These are phyloP conservation scores for Gentiana straminea DNA, from an alignment of 257 asterid species.

Conservation along the genomic window DNA sequence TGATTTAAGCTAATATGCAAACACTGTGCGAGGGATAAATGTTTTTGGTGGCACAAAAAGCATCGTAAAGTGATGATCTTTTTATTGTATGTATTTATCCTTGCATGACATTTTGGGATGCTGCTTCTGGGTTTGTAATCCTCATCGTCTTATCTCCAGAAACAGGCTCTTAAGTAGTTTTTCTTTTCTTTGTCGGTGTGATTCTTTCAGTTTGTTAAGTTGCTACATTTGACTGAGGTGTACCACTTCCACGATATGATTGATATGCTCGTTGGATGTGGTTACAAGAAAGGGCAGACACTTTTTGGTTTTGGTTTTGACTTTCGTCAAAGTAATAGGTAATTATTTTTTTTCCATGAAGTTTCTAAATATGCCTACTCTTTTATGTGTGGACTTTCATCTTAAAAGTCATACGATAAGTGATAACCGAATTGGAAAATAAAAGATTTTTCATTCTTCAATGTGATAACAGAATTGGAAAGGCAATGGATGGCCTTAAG, in stretches of 20 bases:
- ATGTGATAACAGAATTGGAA: constrained; percentile 54
- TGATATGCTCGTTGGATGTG: constrained; percentile 93
- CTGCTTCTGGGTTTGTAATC: too few species aligned
- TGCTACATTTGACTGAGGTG: constrained; percentile 41
- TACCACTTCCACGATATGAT: constrained; percentile 96
- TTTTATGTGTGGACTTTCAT: too few species aligned
- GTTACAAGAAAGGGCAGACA: constrained; percentile 81
- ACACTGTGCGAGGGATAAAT: too few species aligned
- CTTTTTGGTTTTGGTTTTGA: constrained; percentile 92
- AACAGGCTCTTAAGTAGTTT: constrained; percentile 2
- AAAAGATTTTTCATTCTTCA: not conserved
- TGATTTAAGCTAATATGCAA: too few species aligned
- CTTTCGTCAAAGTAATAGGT: constrained; percentile 98
- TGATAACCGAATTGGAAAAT: not conserved
- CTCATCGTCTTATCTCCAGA: too few species aligned
- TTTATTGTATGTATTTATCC: too few species aligned
- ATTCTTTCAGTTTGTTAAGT: constrained; percentile 57
- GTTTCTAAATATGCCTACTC: constrained; percentile 2
- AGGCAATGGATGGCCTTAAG: constrained; percentile 57
- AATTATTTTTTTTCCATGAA: constrained; percentile 11
- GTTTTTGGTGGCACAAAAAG: too few species aligned
- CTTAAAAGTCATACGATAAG: too few species aligned
- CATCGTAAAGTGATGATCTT: too few species aligned
- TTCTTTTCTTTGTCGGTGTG: constrained; percentile 4
- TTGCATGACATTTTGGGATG: too few species aligned